Conservation (phyloP, 768 basidiomycete genomes). For the Hortiboletus campestris region DNA sequence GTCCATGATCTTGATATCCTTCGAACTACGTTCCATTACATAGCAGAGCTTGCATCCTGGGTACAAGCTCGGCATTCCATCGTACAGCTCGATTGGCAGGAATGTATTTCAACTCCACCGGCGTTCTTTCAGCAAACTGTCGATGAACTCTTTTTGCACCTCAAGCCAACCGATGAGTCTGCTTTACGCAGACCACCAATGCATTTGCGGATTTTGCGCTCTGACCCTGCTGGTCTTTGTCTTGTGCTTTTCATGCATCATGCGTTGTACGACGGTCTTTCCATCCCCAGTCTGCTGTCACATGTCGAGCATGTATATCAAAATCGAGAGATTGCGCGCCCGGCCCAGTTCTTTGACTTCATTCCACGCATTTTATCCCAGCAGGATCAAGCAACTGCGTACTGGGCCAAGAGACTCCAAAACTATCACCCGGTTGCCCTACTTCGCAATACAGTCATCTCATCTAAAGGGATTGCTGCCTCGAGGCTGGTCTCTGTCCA, state of each 20-base stretch:
- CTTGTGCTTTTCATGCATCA: slow-evolving; percentile 47
- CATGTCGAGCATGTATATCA: slow-evolving; percentile 34
- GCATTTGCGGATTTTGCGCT: slow-evolving; percentile 24
- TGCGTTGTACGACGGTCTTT: slow-evolving; percentile 47
- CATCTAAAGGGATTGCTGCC: slow-evolving; percentile 3
- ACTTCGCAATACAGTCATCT: slow-evolving; percentile 12
- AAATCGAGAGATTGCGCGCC: slow-evolving; percentile 6
- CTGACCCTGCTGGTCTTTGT: neutral
- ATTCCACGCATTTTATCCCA: slow-evolving; percentile 38
- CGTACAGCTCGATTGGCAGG: slow-evolving; percentile 24
- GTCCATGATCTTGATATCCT: slow-evolving; percentile 38
- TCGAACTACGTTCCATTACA: slow-evolving; percentile 49
- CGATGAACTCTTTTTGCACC: slow-evolving; percentile 7
- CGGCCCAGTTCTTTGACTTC: slow-evolving; percentile 37
- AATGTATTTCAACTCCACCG: slow-evolving; percentile 8
- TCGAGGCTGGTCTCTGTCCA: slow-evolving; percentile 16
- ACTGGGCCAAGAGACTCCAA: slow-evolving; percentile 35
- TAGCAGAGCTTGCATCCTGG: slow-evolving; percentile 33
- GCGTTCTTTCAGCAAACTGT: slow-evolving; percentile 9
- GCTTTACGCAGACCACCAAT: slow-evolving; percentile 32
- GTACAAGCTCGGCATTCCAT: slow-evolving; percentile 29
- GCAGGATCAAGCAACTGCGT: slow-evolving; percentile 37
- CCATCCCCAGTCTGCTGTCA: slow-evolving; percentile 37
- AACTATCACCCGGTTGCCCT: slow-evolving; percentile 23
- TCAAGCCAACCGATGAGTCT: slow-evolving; percentile 20